Evolutionary conservation across 495 filamentous ascomycete genomes (phyloP).

Genomic region (Neurospora africana): DNA sequence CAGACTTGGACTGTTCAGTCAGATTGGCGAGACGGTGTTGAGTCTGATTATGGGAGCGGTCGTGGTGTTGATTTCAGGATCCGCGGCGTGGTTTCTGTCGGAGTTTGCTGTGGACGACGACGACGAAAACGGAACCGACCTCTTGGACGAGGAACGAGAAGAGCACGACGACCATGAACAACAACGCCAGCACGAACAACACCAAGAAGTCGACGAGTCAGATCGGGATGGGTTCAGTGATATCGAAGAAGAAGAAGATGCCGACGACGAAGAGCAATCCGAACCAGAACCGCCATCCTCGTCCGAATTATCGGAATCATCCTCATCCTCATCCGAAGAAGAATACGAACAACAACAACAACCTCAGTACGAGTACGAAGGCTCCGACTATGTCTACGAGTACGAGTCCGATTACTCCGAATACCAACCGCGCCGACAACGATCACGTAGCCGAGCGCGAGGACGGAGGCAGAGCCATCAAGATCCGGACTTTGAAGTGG

Average conservation of each 20-base stretch:
- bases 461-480: background rate
- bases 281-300: background rate
- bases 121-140: background rate
- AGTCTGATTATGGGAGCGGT: background rate
- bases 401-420: background rate
- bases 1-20: background rate
- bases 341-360: background rate
- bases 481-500: background rate
- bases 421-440: background rate
- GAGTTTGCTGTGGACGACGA: background rate
- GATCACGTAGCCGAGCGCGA: background rate
- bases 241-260: background rate
- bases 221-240: background rate
- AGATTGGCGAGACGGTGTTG: background rate
- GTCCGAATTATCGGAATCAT: background rate
- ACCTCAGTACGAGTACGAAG: background rate
- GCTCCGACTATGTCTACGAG: background rate
- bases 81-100: background rate
- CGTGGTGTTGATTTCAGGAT: background rate
- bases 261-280: background rate
- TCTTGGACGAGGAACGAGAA: background rate
- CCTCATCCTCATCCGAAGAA: background rate
- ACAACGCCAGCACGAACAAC: background rate
- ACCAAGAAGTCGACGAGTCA: background rate
- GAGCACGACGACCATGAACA: background rate